phyloP scores from a whole-genome alignment of 345 rosid genomes.

The Moringa oleifera region DNA sequence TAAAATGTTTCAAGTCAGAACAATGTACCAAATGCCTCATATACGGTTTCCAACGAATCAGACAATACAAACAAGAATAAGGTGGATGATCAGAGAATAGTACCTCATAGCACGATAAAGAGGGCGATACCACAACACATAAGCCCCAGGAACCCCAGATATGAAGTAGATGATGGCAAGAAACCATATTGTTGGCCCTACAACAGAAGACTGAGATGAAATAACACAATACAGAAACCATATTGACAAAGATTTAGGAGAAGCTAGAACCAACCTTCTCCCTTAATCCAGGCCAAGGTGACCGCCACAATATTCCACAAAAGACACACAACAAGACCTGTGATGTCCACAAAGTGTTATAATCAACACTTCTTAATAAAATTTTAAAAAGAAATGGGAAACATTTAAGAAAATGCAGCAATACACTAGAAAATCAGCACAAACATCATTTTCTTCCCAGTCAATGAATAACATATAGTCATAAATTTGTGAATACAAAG shows the following conservation, averaged over 20 bases:
- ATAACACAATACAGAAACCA: constrained; percentile 5
- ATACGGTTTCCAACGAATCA: neutral
- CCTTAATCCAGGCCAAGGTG: constrained; percentile 86
- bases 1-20: neutral
- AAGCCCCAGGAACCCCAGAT: constrained; percentile 88
- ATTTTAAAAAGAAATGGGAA: too few species aligned
- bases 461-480: too few species aligned
- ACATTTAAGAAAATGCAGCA: too few species aligned
- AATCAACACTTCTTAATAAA: too few species aligned
- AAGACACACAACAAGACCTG: constrained; percentile 80
- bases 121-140: constrained; percentile 90
- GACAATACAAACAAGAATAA: constrained; percentile 1
- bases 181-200: constrained; percentile 93
- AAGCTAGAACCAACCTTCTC: constrained; percentile 54
- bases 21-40: neutral
- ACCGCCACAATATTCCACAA: constrained; percentile 86
- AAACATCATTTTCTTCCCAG: too few species aligned
- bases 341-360: constrained; percentile 5
- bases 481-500: too few species aligned
- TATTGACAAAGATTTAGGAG: constrained; percentile 3
- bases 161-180: constrained; percentile 89
- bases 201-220: constrained; percentile 18
- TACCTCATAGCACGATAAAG: constrained; percentile 98
- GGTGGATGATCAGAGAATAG: constrained; percentile 1
- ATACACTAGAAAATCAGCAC: too few species aligned